Percentiles rank a stretch among this genome's conserved stretches.
Evolutionary conservation across 495 filamentous ascomycete genomes (phyloP).

Genomic region (Sordaria brevicollis): DNA sequence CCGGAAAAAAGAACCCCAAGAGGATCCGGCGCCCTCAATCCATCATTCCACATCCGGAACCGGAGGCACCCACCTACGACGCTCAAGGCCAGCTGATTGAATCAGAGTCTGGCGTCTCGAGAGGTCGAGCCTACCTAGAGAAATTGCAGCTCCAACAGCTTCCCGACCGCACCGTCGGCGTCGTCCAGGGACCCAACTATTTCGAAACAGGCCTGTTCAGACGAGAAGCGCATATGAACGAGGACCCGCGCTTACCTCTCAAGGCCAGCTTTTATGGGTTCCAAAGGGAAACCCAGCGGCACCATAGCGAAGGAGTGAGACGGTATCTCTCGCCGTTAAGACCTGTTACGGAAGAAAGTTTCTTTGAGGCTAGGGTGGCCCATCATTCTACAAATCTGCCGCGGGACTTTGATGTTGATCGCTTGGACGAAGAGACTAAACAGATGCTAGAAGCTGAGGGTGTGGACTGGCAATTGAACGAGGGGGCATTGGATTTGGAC

Average conservation of each 20-base stretch:
- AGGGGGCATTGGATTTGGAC: background rate
- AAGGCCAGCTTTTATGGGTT: slow-evolving; percentile 13
- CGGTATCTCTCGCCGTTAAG: background rate
- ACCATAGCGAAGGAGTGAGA: background rate
- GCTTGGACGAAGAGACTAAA: slow-evolving; percentile 7
- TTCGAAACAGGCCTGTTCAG: slow-evolving; percentile 24
- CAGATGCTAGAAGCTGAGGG: slow-evolving; percentile 8
- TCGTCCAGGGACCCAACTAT: slow-evolving; percentile 37
- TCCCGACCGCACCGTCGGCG: slow-evolving; percentile 29
- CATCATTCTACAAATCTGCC: slow-evolving; percentile 19
- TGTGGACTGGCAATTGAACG: background rate
- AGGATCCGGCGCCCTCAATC: slow-evolving; percentile 28
- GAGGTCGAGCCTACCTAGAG: slow-evolving; percentile 18
- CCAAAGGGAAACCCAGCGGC: slow-evolving; percentile 15
- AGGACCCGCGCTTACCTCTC: slow-evolving; percentile 23
- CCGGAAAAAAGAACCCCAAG: slow-evolving; percentile 2
- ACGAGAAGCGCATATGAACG: slow-evolving; percentile 28
- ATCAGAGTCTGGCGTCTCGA: slow-evolving; percentile 7
- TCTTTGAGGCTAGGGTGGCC: background rate
- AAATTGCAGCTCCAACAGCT: slow-evolving; percentile 20
- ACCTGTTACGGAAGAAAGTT: background rate
- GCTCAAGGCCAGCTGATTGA: slow-evolving; percentile 6
- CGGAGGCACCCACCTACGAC: slow-evolving; percentile 21
- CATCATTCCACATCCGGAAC: slow-evolving; percentile 35
- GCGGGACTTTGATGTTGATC: slow-evolving; percentile 16